Evolutionary conservation across 306 rosid genomes (phyloP), one percentile per base, ranked within the genome.

Genomic region (Prunus mume): DNA sequence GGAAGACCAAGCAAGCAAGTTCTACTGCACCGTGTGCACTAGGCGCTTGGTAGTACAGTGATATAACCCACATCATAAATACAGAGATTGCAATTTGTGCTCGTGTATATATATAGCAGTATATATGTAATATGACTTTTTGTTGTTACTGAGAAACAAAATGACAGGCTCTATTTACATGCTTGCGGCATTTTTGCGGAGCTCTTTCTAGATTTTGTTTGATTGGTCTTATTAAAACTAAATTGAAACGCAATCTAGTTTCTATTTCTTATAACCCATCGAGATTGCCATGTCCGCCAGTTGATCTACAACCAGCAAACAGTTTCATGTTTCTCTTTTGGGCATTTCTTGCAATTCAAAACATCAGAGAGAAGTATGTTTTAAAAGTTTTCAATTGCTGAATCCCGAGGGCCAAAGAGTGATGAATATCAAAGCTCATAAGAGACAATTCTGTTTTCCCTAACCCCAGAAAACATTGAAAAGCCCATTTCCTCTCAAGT

Each of bases 1-100:
- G 73, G 82, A 89, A 75, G 70, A 88, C 82, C 79, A 94, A 88
- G 62, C 95, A n/a, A n/a, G 93, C 79, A 88, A 88, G 77, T 57
- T 84, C 38, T 79, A 84, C 74, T 94, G 98, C 85, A 68, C 81
- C 81, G 10, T 88, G 65, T 92, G 96, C 38, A n/a, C 71, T 47
- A 80, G 77, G 56, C 70, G 30, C 14, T 77, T 92, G 62, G 88
- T 86, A 5, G 60, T 85, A 9, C 82, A 80, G 77, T 86, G 65
- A 65, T 34, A 34, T 34, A 19, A 65, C 68, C 30, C 22, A 30
- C 12, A 63, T 63, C 20, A 63, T 14, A 15, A 28, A 45, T 4
- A 45, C 27, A 18, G 38, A 25, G 30, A 47, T 28, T 46, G 20
- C 58, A 25, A 28, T 58, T 38, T 38, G 52, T 20, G 68, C 24